Evolutionary conservation across 768 basidiomycete genomes (phyloP).

Genomic region (Holtermannia corniformis): DNA sequence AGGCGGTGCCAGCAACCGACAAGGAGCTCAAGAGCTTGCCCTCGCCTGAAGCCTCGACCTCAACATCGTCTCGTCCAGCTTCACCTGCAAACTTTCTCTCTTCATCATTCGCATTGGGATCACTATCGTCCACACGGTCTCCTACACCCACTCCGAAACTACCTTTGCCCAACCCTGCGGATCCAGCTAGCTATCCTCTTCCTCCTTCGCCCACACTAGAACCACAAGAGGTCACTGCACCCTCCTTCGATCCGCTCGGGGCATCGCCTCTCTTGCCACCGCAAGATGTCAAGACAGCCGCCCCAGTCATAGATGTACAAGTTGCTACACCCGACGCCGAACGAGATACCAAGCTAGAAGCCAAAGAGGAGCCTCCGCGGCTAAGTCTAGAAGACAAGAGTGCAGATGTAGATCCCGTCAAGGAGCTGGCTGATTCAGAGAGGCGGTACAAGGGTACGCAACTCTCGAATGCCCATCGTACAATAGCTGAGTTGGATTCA

Average conservation of each 20-base stretch:
- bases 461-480: not conserved
- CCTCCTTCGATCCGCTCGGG: conserved; percentile 25
- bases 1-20: too few species aligned
- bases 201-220: conserved; percentile 24
- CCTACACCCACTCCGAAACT: conserved; percentile 8
- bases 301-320: conserved; percentile 6
- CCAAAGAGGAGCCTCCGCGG: conserved; percentile 1
- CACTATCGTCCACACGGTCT: conserved; percentile 15
- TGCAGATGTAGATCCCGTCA: not conserved
- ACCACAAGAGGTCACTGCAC: not conserved
- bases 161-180: conserved; percentile 19
- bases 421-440: conserved; percentile 10
- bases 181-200: conserved; percentile 32
- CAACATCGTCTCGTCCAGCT: conserved; percentile 5
- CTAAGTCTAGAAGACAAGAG: not conserved
- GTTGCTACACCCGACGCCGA: conserved; percentile 4
- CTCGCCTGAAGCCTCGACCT: not conserved
- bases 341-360: conserved; percentile 1
- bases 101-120: conserved; percentile 18
- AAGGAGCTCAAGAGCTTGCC: too few species aligned
- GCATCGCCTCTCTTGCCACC: conserved; percentile 12
- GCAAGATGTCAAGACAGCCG: not conserved
- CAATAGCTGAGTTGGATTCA: not conserved
- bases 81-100: conserved; percentile 4
- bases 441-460: conserved; percentile 18